These are phyloP conservation scores for Phytophthora pini DNA, from an alignment of 352 stramenopile species.

Conservation along the genomic window DNA sequence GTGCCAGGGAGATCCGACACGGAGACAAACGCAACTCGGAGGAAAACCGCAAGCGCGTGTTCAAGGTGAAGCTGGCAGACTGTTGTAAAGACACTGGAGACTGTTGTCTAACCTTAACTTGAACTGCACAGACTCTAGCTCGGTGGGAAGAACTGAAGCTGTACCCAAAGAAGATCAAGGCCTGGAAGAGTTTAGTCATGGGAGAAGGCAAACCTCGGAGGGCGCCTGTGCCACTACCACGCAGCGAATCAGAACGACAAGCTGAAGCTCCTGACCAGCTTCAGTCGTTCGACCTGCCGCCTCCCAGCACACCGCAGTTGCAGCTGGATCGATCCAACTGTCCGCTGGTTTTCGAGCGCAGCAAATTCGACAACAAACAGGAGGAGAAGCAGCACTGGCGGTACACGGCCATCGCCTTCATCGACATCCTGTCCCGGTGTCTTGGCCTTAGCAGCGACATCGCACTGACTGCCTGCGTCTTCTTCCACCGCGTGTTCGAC, in stretches of 20 bases:
- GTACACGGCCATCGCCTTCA: constrained; percentile 81
- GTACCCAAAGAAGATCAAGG: constrained; percentile 78
- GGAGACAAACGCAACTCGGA: constrained; percentile 69
- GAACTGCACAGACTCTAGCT: constrained; percentile 61
- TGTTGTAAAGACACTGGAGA: background rate
- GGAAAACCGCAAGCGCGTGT: constrained; percentile 76
- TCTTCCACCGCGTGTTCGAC: constrained; percentile 85
- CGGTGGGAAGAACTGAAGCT: constrained; percentile 86
- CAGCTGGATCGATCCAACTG: constrained; percentile 82
- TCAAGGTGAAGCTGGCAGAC: constrained; percentile 54
- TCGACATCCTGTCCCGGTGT: constrained; percentile 77
- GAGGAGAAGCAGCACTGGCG: constrained; percentile 87
- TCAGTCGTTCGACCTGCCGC: constrained; percentile 75
- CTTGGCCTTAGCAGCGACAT: constrained; percentile 75
- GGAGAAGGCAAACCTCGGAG: constrained; percentile 74
- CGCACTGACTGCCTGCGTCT: constrained; percentile 73
- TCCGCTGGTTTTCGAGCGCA: constrained; percentile 74
- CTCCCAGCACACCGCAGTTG: constrained; percentile 43
- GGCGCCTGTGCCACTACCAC: constrained; percentile 54
- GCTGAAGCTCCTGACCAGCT: constrained; percentile 73
- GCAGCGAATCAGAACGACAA: constrained; percentile 70
- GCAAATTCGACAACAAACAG: constrained; percentile 57
- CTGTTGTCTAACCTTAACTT: background rate
- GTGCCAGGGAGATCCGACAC: constrained; percentile 69
- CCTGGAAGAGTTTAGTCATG: constrained; percentile 78